Evolutionary conservation across 768 basidiomycete species (phyloP), one percentile per base, ranked within the genome.

Genomic region (Suillus clintonianus): DNA sequence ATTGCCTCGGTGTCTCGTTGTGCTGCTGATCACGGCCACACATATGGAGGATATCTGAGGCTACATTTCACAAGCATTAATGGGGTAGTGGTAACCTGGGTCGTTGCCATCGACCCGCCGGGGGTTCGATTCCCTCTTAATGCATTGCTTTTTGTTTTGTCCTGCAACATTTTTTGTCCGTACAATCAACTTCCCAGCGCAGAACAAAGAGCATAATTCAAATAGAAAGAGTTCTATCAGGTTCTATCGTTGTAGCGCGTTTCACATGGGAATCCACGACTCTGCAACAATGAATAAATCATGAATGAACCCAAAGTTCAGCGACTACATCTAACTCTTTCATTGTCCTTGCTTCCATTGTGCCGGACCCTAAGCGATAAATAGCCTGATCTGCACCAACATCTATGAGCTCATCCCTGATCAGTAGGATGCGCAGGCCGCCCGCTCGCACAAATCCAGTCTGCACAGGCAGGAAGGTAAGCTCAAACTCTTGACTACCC

Each of bases 111-210:
- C 71, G 86, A 87, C 85, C 86, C 86, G 86, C 86, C 86, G 86
- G 85, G 86, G 85, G 86, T 88, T 88, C 86, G 85, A 88, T 88
- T 87, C 86, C 85, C 86, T 72, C 85, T 87, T 88, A 86, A 87
- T 87, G 86, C 85, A 86, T 27, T 27, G 27, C 27, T 27, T 2
- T 27, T 2, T 27, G 27, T 27, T 27, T 27, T 27, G 27, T 27
- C 27, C 4, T 27, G 27, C 27, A 27, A 4, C 27, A 2, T 27
- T 27, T 27, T 27, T 27, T 27, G 27, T 27, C 27, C 27, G 27
- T n/a, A n/a, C n/a, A n/a, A n/a, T n/a, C n/a, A n/a, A 27, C 27
- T 42, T 9, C 45, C 11, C n/a, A 47, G 9, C 3, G 11, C 13
- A n/a, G 4, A n/a, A n/a, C 10, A 42, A 42, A 42, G 17, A 22